These are phyloP conservation scores for Globisporangium iwayamae DNA, from an alignment of 352 stramenopile genomes.

Conservation along the genomic window DNA sequence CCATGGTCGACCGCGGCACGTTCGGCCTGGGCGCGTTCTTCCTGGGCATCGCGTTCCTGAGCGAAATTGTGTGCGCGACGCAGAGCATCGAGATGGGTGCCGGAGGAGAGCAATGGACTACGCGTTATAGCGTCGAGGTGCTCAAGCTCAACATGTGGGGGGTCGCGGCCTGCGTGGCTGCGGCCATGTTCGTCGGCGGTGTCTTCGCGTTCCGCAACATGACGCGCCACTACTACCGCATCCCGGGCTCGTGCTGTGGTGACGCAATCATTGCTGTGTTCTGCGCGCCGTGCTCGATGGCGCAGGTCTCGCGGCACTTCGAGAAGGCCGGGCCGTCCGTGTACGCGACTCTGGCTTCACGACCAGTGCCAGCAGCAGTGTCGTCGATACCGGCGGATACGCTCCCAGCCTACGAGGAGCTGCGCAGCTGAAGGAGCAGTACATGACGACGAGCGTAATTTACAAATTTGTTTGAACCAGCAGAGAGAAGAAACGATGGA, in stretches of 20 bases:
- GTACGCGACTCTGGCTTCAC: background rate
- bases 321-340: slow-evolving; percentile 7
- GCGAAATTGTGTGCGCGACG: slow-evolving; percentile 5
- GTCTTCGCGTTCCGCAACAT: slow-evolving; percentile 18
- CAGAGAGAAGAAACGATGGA: background rate
- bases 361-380: background rate
- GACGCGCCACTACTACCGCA: slow-evolving; percentile 14
- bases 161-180: background rate
- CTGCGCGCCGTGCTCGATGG: slow-evolving; percentile 13
- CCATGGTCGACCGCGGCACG: slow-evolving; percentile 13
- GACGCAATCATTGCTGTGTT: slow-evolving; percentile 1
- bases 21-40: slow-evolving; percentile 10
- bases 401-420: slow-evolving; percentile 8
- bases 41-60: slow-evolving; percentile 13
- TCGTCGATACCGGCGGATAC: background rate
- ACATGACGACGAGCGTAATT: background rate
- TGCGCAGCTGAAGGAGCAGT: background rate
- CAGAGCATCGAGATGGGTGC: slow-evolving; percentile 9
- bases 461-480: background rate
- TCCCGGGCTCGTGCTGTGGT: slow-evolving; percentile 9
- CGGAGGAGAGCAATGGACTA: slow-evolving; percentile 1
- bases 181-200: slow-evolving; percentile 8
- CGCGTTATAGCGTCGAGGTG: slow-evolving; percentile 4
- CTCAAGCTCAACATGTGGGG: slow-evolving; percentile 13
- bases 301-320: slow-evolving; percentile 13